Percentiles rank a stretch among this genome's conserved stretches.
Conservation (phyloP, 176 grass and related monocot species). For the Hyparrhenia diplandra region DNA sequence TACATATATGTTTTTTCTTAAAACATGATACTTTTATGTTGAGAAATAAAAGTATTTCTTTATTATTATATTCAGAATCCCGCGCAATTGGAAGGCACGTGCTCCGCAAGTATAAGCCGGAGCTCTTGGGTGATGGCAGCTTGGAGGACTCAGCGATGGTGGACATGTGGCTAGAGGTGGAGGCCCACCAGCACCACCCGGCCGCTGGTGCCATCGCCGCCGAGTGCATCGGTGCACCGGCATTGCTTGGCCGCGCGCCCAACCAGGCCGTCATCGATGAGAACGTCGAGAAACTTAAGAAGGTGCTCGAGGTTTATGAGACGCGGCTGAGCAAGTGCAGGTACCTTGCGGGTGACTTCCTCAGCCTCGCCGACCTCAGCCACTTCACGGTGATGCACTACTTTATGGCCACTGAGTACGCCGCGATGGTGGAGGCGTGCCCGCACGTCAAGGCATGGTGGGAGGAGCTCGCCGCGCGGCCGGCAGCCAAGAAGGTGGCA, state of each 20-base stretch:
- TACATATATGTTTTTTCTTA: no score
- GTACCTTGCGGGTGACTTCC: background rate
- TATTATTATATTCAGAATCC: no score
- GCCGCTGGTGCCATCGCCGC: background rate
- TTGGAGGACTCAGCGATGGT: background rate
- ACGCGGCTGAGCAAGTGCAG: no score
- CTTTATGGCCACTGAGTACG: constrained; percentile 38
- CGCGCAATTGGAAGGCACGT: no score
- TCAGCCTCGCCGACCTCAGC: constrained; percentile 50
- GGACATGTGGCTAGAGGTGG: constrained; percentile 34
- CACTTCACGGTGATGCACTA: constrained; percentile 31
- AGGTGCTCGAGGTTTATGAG: constrained; percentile 14
- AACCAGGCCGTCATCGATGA: constrained; percentile 33
- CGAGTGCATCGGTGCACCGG: constrained; percentile 20
- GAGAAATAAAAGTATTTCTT: no score
- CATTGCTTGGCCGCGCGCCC: constrained; percentile 9
- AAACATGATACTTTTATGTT: no score
- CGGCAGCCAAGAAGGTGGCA: constrained; percentile 10
- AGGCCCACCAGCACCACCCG: constrained; percentile 22
- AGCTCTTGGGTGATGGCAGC: background rate
- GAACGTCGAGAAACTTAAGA: constrained; percentile 11
- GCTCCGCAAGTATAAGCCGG: background rate
- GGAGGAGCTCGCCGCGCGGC: constrained; percentile 33
- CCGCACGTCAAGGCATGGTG: constrained; percentile 43
- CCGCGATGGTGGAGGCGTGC: constrained; percentile 1